Base-by-base conservation (phyloP, 305 asterid species). In the Nicotiana rustica region DNA sequence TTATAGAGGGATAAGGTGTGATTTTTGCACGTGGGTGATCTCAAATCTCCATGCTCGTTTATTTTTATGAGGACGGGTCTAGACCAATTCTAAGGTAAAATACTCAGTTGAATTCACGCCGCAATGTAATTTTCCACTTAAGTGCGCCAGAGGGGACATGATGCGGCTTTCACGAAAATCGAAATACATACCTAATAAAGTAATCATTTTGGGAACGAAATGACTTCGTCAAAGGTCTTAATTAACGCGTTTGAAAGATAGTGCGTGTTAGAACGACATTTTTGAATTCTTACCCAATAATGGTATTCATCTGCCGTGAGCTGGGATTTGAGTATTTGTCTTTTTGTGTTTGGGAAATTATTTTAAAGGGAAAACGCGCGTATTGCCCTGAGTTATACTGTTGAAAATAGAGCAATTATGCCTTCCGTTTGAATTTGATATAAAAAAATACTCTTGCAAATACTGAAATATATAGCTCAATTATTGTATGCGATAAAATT, bases 1-100 rank as follows among this genome's bases (percentile, higher is more conserved):
- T 71, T 71, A 71, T 71, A 71, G 68, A 47, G 61, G 19, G 61
- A 71, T 18, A 70, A 70, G 19, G 6, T 44, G 2, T 38, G 47
- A 38, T 38, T 6, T 6, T 38, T 38, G 10, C 10, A 6, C 47
- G 47, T 38, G 47, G 44, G 47, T 38, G 2, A 38, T 38, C 10
- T 38, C 47, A 1, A 38, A 38, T 38, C 2, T 38, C 47, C 47
- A 38, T 38, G 10, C 10, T 38, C 47, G 47, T 38, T 38, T 38
- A 6, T 38, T 1, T 38, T 38, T 38, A 38, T 38, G 47, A 38
- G 10, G 10, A 25, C 25, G 25, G 25, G 25, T 25, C 25, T 18
- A n/a, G 57, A 69, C 77, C 57, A 38, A 69, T 69, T 69, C 57
- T 38, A 38, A 36, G n/a, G 12, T 59, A 59, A 17, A 6, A 59